Evolutionary conservation across 2,329 filamentous ascomycete species (phyloP), one percentile per base, ranked within the genome.

Genomic region (Moelleriella libera): DNA sequence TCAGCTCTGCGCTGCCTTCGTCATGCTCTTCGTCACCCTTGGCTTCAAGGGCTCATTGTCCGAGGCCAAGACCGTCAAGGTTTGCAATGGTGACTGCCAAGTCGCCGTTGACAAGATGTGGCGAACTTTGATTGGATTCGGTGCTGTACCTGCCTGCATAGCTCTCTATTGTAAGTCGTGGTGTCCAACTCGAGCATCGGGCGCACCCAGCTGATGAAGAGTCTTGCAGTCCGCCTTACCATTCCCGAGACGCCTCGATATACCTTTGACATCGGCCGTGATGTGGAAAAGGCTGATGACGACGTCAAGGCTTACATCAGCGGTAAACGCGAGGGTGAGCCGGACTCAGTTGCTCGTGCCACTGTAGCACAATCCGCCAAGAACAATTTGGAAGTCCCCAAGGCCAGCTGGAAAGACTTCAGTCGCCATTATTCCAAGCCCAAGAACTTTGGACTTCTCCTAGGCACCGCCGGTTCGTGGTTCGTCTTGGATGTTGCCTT

Each of bases 221-320:
- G 42, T 9, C 9, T 21, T 6, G 5, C 12, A 66, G 64, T 66
- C 57, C 82, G 83, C 57, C 69, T 92, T 4, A 92, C 86, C 46
- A 90, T 94, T 54, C 87, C 87, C 29, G 87, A 94, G 67, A 90
- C 86, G 34, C 86, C 87, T 46, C 83, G 87, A 30, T 94, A 92
- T 68, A 92, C 87, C 30, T 90, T 92, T 56, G 86, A 92, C 59
- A 77, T 92, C 28, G 75, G 79, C 45, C 80, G 78, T 42, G 85
- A 92, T 57, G 73, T 87, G 40, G 76, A 85, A 56, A 82, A 87
- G 68, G 87, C 78, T 41, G 74, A 79, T 47, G 78, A 77, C 44
- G 86, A 92, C 53, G 76, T 83, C 54, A 76, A 80, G 59, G 80
- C 82, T n/a, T 92, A 90, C 65, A 76, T 87, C 47, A 68, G 68